Percentiles rank a stretch among this genome's conserved stretches.
These are phyloP conservation scores for Solanum pinnatisectum DNA, from an alignment of 257 asterid species.

Conservation along the genomic window DNA sequence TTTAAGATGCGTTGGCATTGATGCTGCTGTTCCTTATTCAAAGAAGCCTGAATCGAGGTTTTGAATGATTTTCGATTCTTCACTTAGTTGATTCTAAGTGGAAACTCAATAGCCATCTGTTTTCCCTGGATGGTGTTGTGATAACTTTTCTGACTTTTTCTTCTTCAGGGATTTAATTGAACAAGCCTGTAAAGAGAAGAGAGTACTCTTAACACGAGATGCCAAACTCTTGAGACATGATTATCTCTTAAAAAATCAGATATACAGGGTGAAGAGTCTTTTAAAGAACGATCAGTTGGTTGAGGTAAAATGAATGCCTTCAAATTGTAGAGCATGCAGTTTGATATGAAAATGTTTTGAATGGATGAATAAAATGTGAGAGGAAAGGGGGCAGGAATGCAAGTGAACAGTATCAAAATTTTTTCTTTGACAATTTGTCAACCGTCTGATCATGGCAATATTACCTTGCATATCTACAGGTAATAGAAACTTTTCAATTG, in stretches of 20 bases:
- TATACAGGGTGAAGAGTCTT: conserved; percentile 65
- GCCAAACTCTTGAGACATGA: conserved; percentile 76
- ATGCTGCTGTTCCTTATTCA: conserved; percentile 75
- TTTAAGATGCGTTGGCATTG: conserved; percentile 90
- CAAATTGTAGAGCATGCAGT: background rate
- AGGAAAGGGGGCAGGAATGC: background rate
- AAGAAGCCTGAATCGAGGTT: conserved; percentile 83
- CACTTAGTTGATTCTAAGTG: background rate
- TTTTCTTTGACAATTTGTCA: background rate
- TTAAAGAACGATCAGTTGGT: conserved; percentile 74
- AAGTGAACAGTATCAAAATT: background rate
- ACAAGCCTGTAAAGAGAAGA: conserved; percentile 71
- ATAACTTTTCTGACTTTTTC: background rate
- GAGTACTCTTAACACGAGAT: conserved; percentile 85
- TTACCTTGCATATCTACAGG: conserved; percentile 27
- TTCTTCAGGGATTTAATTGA: conserved; percentile 64
- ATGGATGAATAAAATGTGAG: background rate
- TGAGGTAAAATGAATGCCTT: conserved; percentile 40
- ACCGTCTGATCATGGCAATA: background rate
- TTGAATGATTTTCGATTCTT: background rate
- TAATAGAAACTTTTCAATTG: conserved; percentile 67
- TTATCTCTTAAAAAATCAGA: conserved; percentile 68
- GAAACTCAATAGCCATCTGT: background rate
- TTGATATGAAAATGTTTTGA: background rate
- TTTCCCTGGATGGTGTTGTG: background rate